Base-by-base conservation (phyloP, 1,284 basidiomycete genomes). In the Fomitopsis pinicola region DNA sequence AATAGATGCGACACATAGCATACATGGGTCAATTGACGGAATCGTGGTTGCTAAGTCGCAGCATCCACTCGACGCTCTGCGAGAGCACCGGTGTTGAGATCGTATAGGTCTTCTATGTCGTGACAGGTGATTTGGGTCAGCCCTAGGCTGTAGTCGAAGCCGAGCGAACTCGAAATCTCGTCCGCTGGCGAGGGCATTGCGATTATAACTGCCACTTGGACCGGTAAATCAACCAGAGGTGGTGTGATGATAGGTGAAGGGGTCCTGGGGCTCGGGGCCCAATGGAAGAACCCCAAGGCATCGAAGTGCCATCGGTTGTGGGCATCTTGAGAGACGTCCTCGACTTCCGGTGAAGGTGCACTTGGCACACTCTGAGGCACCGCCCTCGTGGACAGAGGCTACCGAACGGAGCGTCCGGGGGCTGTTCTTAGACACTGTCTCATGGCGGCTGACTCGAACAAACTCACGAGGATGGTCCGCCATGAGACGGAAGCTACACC, bases 161-260 rank as follows among this genome's bases (percentile, higher is more conserved):
- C 15, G 2, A 6, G 42, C 6, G 52, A 48, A 7, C 59, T n/a
- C 19, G 52, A 48, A 3, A 55, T 26, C 19, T 17, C 22, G 30
- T 40, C 36, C 19, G 8, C 3, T 17, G 57, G 61, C 2, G 54
- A 26, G 12, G 71, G 71, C 68, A 72, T 64, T 15, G 65, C 58
- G 14, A 72, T 65, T 1, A 67, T 64, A 14, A 71, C 58, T 10
- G 64, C 63, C 10, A 72, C 59, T 17, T 67, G 61, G 1, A 68
- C 42, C 26, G 3, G 59, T 14, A 26, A 45, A 12, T n/a, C 33
- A 5, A 19, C 46, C 48, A 28, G 22, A 22, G 45, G 45, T 14
- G 10, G 48, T 38, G 56, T 26, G 33, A 42, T 44, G 42, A 52
- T 17, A 44, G 55, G 35, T 22, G 53, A 46, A 15, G 19, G 40